Conservation (phyloP, 352 stramenopile species). For the Elongisporangium senticosum region DNA sequence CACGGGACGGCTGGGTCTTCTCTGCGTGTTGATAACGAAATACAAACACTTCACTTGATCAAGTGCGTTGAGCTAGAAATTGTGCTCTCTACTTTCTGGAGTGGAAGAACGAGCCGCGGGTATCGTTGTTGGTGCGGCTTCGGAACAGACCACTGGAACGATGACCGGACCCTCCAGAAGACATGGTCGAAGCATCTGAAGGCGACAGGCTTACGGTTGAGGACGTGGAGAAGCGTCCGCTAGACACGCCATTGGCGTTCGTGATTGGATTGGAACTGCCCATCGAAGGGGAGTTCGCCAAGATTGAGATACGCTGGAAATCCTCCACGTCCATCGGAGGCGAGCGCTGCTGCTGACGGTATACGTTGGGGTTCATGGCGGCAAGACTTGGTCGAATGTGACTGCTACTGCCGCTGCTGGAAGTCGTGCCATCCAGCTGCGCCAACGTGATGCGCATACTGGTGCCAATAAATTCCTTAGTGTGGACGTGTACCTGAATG, state of each 20-base stretch:
- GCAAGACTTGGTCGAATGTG: slow-evolving; percentile 10
- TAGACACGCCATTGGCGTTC: slow-evolving; percentile 13
- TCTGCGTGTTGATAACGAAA: neutral
- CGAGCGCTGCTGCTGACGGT: slow-evolving; percentile 16
- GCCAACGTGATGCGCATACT: slow-evolving; percentile 87
- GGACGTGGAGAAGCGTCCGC: slow-evolving; percentile 30
- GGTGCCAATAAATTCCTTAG: slow-evolving; percentile 87
- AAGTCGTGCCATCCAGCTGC: slow-evolving; percentile 29
- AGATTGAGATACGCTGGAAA: slow-evolving; percentile 66
- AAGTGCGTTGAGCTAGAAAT: neutral
- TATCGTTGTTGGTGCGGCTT: slow-evolving; percentile 31
- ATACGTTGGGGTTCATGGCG: neutral
- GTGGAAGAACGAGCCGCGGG: slow-evolving; percentile 58
- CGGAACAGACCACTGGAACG: slow-evolving; percentile 44
- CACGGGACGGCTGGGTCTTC: neutral
- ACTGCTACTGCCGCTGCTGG: neutral
- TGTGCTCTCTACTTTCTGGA: slow-evolving; percentile 38
- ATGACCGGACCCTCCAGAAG: slow-evolving; percentile 32
- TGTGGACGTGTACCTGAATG: slow-evolving; percentile 85
- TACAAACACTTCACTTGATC: neutral
- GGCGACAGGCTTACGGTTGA: slow-evolving; percentile 52
- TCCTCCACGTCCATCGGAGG: slow-evolving; percentile 50
- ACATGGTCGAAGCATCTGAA: slow-evolving; percentile 33
- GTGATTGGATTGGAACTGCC: neutral
- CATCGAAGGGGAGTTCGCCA: slow-evolving; percentile 26